Base-by-base conservation (phyloP, 441 rosid genomes). In the Daphne laureola region DNA sequence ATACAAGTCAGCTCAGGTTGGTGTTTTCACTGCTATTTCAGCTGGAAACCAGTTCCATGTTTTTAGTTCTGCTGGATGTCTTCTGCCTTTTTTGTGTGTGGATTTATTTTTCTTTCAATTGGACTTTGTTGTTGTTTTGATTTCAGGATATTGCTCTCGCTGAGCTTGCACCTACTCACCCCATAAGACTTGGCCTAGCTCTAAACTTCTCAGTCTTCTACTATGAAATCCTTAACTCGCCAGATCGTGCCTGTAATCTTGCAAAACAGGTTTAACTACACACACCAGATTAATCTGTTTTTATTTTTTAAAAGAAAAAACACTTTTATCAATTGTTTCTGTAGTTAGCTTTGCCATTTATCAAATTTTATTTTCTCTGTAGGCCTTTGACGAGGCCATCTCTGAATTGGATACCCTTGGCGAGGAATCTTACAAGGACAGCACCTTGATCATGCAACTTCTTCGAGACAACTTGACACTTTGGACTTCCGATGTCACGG, bases 381-480 rank as follows among this genome's bases (percentile, higher is more conserved):
- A 91, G 98, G 96, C 98, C 12, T 90, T 87, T 53, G 97, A 90
- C 65, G 98, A 88, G 72, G 98, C 98, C 43, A 91, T 91, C 58
- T 76, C 96, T 43, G 96, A 88, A 83, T 78, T 90, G 26, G 97
- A 90, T 59, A 84, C 97, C 11, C 64, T 90, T 74, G 95, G 97
- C 5, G 97, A 89, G 76, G 97, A 89, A 55, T 89, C 97, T 44
- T 89, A 89, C 90, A 90, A 84, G 86, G 97, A 90, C 61, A 90
- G 96, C 59, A 85, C 96, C 35, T 70, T 90, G 70, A 90, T 90
- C 55, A 90, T 90, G 98, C 98, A 91, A 73, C 97, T 90, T 64
- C 96, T 90, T 63, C 87, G 96, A 0, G 97, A 90, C 63, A 90
- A 90, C 61, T 80, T 90, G 62, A 90, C 97, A 12, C 91, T 90